These are phyloP conservation scores for Yamadazyma triangularis DNA, from an alignment of 1,139 yeast species.

Conservation along the genomic window DNA sequence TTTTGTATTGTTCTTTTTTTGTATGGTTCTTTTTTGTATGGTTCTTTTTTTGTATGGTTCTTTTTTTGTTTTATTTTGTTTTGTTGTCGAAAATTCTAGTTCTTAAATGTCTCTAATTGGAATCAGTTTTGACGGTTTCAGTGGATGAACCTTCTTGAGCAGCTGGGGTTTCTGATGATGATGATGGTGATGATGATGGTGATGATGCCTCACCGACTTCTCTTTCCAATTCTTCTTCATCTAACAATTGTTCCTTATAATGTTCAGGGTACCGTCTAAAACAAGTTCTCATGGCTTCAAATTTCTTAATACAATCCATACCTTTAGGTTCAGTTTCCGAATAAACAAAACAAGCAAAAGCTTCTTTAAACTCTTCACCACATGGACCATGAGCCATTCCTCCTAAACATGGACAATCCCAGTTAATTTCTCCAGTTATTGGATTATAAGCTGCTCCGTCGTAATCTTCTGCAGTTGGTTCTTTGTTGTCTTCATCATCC, in stretches of 20 bases:
- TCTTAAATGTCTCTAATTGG: no score
- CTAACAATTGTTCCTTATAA: slow-evolving; percentile 86
- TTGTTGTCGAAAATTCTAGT: no score
- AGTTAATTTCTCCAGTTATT: slow-evolving; percentile 97
- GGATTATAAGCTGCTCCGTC: slow-evolving; percentile 82
- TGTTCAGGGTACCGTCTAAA: slow-evolving; percentile 92
- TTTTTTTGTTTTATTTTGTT: no score
- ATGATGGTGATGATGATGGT: no score
- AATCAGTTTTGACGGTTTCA: no score
- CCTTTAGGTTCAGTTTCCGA: slow-evolving; percentile 97
- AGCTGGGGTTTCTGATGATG: no score
- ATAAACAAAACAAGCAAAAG: slow-evolving; percentile 93
- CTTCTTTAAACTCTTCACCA: slow-evolving; percentile 95
- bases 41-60: no score
- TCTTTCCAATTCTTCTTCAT: slow-evolving; percentile 69
- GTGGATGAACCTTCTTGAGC: no score
- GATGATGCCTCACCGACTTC: slow-evolving; percentile 61
- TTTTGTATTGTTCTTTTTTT: no score
- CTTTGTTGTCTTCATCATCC: slow-evolving; percentile 3
- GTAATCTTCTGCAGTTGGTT: slow-evolving; percentile 14
- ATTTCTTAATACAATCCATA: slow-evolving; percentile 90
- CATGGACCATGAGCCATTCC: slow-evolving; percentile 99
- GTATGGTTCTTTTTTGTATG: no score
- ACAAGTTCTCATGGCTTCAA: slow-evolving; percentile 90
- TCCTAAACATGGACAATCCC: slow-evolving; percentile 99